phyloP scores from a whole-genome alignment of 495 filamentous ascomycete genomes.

The Entonaema liquescens region DNA sequence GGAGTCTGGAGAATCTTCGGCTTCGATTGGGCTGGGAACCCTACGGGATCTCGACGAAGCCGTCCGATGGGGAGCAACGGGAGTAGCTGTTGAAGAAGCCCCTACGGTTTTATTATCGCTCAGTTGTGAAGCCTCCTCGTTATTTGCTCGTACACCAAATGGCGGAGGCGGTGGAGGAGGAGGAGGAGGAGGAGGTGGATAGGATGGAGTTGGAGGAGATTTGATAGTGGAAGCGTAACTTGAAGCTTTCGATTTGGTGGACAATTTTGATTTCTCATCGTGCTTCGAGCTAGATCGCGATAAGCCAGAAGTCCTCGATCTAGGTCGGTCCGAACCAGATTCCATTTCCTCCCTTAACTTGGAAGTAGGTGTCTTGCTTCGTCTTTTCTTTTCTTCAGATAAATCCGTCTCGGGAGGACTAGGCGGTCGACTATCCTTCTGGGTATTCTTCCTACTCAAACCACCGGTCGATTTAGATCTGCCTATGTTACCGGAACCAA shows the following conservation, averaged over 20 bases:
- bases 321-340: constrained; percentile 45
- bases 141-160: constrained; percentile 24
- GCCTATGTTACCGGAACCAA: constrained; percentile 62
- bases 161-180: constrained; percentile 35
- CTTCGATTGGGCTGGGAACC: constrained; percentile 46
- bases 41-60: constrained; percentile 50
- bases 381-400: constrained; percentile 54
- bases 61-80: constrained; percentile 69
- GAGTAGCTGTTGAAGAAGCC: constrained; percentile 60
- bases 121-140: constrained; percentile 59
- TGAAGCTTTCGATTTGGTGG: constrained; percentile 56
- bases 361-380: constrained; percentile 48
- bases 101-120: constrained; percentile 39
- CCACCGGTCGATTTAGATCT: constrained; percentile 52
- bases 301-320: constrained; percentile 51
- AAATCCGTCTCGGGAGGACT: constrained; percentile 66
- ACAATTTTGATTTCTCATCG: constrained; percentile 57
- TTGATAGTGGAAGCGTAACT: constrained; percentile 56
- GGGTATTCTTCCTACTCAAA: constrained; percentile 46
- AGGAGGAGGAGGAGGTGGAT: constrained; percentile 35
- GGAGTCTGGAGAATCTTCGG: constrained; percentile 57
- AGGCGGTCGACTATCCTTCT: constrained; percentile 58
- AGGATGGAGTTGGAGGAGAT: constrained; percentile 42
- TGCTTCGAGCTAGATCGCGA: constrained; percentile 56
- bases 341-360: constrained; percentile 45